Conservation (phyloP, 1,139 yeast species). For the Trichomonascaceae sp. region DNA sequence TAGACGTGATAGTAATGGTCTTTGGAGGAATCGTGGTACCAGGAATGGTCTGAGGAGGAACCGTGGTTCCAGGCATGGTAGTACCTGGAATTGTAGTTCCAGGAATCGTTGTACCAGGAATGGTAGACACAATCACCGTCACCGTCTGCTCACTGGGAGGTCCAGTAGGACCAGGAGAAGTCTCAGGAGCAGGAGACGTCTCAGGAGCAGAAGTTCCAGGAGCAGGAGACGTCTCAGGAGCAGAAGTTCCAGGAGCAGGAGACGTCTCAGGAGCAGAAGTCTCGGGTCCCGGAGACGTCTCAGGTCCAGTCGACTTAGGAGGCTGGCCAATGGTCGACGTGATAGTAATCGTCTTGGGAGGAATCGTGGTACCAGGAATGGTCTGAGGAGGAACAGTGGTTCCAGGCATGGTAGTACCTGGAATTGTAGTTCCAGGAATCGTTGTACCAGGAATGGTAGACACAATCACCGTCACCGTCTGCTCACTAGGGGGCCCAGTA, state of each 20-base stretch:
- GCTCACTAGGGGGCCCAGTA: neutral
- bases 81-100: constrained; percentile 10
- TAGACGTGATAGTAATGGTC: constrained; percentile 7
- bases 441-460: constrained; percentile 10
- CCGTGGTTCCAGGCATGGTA: constrained; percentile 7
- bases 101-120: constrained; percentile 10
- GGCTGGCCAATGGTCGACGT: constrained; percentile 6
- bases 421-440: constrained; percentile 9
- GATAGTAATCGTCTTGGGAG: constrained; percentile 7
- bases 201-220: neutral
- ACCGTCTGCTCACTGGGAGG: neutral
- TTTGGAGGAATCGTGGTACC: constrained; percentile 10
- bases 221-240: neutral
- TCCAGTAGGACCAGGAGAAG: neutral
- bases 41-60: constrained; percentile 7
- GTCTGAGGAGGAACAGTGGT: constrained; percentile 8
- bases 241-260: neutral
- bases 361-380: constrained; percentile 8
- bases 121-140: constrained; percentile 6
- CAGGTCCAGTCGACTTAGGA: constrained; percentile 2
- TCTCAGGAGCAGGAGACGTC: neutral
- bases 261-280: constrained; percentile 1
- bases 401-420: constrained; percentile 6
- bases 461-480: constrained; percentile 1
- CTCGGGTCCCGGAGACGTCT: neutral